phyloP scores from a whole-genome alignment of 2,329 filamentous ascomycete species.

The Uncinocarpus reesii region DNA sequence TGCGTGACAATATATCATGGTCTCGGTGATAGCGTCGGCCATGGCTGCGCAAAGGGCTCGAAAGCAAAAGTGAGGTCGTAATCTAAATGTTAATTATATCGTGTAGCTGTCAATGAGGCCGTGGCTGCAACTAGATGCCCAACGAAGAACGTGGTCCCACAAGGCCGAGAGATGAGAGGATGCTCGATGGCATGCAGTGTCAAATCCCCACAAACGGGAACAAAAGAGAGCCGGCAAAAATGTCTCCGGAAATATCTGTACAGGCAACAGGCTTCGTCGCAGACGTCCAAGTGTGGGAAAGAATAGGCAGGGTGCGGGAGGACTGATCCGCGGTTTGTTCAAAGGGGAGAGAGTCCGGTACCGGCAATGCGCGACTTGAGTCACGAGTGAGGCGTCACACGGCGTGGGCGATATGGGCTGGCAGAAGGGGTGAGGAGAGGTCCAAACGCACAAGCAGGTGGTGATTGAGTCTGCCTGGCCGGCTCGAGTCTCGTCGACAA shows the following conservation, averaged over 20 bases:
- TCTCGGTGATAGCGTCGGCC: conserved; percentile 24
- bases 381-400: too few relatives aligned
- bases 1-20: conserved; percentile 68
- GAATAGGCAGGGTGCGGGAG: too few relatives aligned
- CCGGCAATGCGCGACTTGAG: too few relatives aligned
- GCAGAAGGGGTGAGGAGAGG: too few relatives aligned
- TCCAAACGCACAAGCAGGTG: too few relatives aligned
- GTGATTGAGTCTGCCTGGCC: neutral
- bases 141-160: neutral
- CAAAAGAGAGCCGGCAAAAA: too few relatives aligned
- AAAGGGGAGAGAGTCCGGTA: too few relatives aligned
- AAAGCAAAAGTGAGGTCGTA: neutral
- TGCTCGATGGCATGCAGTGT: neutral
- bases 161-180: neutral
- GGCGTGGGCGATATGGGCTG: too few relatives aligned
- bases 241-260: too few relatives aligned
- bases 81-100: neutral
- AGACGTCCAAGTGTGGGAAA: too few relatives aligned
- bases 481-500: neutral
- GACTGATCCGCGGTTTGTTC: too few relatives aligned
- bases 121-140: neutral
- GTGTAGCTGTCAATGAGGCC: neutral
- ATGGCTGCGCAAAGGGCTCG: conserved; percentile 19
- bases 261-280: too few relatives aligned
- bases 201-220: neutral